Evolutionary conservation across 164 flowering plant species (phyloP), one percentile per base, ranked within the genome.

Genomic region (Vitis amurensis): DNA sequence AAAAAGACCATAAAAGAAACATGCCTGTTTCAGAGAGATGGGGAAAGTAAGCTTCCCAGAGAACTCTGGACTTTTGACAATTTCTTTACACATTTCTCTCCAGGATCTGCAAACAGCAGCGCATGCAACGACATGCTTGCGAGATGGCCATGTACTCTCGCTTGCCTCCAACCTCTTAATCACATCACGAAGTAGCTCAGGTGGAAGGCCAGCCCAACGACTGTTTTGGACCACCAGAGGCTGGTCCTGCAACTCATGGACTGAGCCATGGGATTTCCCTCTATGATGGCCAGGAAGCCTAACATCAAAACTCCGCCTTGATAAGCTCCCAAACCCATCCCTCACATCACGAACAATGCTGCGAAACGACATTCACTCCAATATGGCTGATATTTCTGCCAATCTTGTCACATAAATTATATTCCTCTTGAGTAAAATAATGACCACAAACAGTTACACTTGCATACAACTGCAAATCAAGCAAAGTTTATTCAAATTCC

Each of bases 31-130:
- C 68, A 93, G 66, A n/a, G 97, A 90, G 30, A 93, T 85, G 0
- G 98, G 98, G 68, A 93, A 93, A 14, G 98, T 93, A 57, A 93
- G 85, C 82, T 88, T 93, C 68, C 96, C 98, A 68, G 82, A 91
- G 53, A 87, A 71, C 74, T 93, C 98, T 9, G 93, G 98, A 78
- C 78, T 64, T 65, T 29, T 79, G 23, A 93, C 98, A 73, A 91
- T 89, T 68, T 91, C 96, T 76, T 88, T 86, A 76, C 98, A 93
- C 91, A 89, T 89, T 66, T 81, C 91, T 80, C 98, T 84, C 98
- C 98, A 93, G 53, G 96, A 83, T 61, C 89, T 80, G 76, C 98
- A 93, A 61, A 93, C 98, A 2, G 90, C 92, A 63, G 95, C 90
- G 76, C 97, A 93, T 2, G 98, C 91, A 76, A 93, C 94, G 49